These are phyloP conservation scores for Marvania coccoides DNA, from an alignment of 139 green algal species.

Conservation along the genomic window DNA sequence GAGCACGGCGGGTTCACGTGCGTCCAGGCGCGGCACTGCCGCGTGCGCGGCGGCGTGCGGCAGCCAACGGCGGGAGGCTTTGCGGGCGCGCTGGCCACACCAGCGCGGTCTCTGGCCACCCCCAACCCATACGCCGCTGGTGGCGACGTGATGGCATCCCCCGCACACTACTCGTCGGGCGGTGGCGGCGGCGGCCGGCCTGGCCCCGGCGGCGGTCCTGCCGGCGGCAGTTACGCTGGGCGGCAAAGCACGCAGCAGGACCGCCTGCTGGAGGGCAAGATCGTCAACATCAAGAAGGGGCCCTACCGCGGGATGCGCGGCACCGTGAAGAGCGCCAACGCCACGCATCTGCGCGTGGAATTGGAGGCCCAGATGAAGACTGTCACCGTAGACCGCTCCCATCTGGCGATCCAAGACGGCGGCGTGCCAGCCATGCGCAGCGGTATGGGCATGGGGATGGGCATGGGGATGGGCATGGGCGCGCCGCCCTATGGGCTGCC, in stretches of 20 bases:
- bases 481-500: background rate
- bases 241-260: constrained; percentile 22
- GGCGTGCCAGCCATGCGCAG: background rate
- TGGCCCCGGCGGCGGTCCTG: constrained; percentile 4
- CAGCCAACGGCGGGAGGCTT: background rate
- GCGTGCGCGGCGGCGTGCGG: constrained; percentile 16
- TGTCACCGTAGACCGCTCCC: constrained; percentile 56
- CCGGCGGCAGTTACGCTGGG: constrained; percentile 14
- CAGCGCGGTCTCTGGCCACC: background rate
- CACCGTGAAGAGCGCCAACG: constrained; percentile 69
- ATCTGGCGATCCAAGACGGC: constrained; percentile 27
- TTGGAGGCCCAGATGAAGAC: constrained; percentile 79
- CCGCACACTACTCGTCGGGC: background rate
- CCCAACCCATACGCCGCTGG: background rate
- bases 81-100: background rate
- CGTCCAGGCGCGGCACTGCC: constrained; percentile 36
- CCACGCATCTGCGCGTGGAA: constrained; percentile 73
- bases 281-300: constrained; percentile 46
- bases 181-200: background rate
- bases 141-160: background rate
- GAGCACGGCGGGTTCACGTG: constrained; percentile 56
- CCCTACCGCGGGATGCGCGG: constrained; percentile 78
- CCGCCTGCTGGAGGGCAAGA: constrained; percentile 41
- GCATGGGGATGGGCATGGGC: background rate
- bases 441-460: background rate